phyloP scores from a whole-genome alignment of 495 filamentous ascomycete genomes.

The Wilcoxina mikolae region DNA sequence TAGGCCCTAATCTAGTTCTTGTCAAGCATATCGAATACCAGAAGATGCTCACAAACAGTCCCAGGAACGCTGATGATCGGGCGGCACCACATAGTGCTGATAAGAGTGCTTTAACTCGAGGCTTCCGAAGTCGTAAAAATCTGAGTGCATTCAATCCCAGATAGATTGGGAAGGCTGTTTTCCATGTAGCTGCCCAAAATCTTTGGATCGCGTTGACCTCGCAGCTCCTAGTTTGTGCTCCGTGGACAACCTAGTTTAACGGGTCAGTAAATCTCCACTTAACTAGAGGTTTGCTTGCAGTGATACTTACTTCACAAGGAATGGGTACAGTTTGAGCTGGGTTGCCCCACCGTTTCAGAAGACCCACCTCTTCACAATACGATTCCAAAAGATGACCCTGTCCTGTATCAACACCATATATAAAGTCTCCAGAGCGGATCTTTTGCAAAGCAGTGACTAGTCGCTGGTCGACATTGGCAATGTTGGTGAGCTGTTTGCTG shows the following conservation, averaged over 20 bases:
- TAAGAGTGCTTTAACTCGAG: conserved; percentile 27
- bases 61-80: conserved; percentile 71
- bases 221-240: conserved; percentile 61
- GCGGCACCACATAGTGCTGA: conserved; percentile 45
- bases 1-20: conserved; percentile 64
- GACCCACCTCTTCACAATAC: conserved; percentile 61
- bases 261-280: too few relatives aligned
- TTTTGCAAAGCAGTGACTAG: conserved; percentile 60
- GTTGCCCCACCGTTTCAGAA: conserved; percentile 61
- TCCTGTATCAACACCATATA: conserved; percentile 67
- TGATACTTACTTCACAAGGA: conserved; percentile 47
- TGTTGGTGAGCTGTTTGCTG: conserved; percentile 70
- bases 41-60: conserved; percentile 64
- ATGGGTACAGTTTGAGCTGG: conserved; percentile 58
- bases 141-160: conserved; percentile 60
- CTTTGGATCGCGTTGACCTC: conserved; percentile 61
- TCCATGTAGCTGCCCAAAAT: conserved; percentile 51
- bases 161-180: conserved; percentile 64
- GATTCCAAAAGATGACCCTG: conserved; percentile 52
- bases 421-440: conserved; percentile 45
- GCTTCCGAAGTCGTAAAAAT: conserved; percentile 40
- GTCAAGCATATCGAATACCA: conserved; percentile 82
- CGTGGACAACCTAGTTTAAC: conserved; percentile 56
- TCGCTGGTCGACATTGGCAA: conserved; percentile 63
- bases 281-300: too few relatives aligned